Base-by-base conservation (phyloP, 2,329 filamentous ascomycete species). In the Magnaporthales sp. region DNA sequence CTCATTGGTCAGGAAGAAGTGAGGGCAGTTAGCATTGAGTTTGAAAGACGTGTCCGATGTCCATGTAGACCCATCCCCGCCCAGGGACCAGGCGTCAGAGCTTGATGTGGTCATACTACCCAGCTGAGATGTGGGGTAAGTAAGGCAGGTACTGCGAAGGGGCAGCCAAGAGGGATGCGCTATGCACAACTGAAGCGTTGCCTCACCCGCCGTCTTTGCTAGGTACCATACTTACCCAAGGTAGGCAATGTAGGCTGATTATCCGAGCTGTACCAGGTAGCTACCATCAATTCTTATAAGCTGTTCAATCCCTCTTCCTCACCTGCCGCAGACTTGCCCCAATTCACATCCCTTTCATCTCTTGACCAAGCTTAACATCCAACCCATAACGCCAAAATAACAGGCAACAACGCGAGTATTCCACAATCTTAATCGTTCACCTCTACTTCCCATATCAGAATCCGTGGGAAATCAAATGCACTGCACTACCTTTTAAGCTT, bases 281-380 rank as follows among this genome's bases (percentile, higher is more conserved):
- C 38, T 46, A 13, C 31, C 38, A 19, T 46, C 38, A 19, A 24
- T 63, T 30, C 29, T 31, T 32, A 63, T 22, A 63, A 63, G 61
- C 61, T 63, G 46, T 38, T 46, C 38, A 9, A 46, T 46, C 38
- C 38, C 63, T 32, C 30, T n/a, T n/a, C n/a, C n/a, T 64, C 31
- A 10, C 22, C 32, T 54, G n/a, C 32, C 46, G 26, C 31, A 15
- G 24, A 26, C 13, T 64, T 27, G 13, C 13, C 10, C 63, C 51
- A n/a, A 60, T 72, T 68, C 70, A 70, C 66, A 66, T 64, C 65
- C 46, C 56, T 46, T 51, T 68, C 72, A 70, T 71, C 72, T 71
- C 70, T 66, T 66, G 46, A 58, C 29, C 30, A 30, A 63, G 61
- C n/a, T 63, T 31, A 26, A 22, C 6, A 60, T 30, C n/a, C 61